Percentiles rank a stretch among this genome's conserved stretches.
phyloP scores from a whole-genome alignment of 2,329 filamentous ascomycete genomes.

The Bipolaris gigantea region DNA sequence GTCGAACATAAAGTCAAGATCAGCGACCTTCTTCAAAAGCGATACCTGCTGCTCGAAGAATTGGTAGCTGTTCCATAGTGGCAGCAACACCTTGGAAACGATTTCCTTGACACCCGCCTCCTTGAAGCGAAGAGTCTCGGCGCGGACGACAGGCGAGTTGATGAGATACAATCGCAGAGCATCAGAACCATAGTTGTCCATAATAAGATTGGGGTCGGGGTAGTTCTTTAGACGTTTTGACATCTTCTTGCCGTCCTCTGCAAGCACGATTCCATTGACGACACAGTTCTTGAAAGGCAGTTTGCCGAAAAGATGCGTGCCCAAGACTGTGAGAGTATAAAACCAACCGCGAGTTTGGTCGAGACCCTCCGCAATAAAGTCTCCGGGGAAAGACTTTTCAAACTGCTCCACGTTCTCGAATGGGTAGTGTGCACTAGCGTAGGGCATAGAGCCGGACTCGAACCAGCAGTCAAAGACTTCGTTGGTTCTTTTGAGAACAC shows the following conservation, averaged over 20 bases:
- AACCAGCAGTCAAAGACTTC: constrained; percentile 98
- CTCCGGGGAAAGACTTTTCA: constrained; percentile 78
- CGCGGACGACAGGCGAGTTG: constrained; percentile 92
- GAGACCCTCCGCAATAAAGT: constrained; percentile 91
- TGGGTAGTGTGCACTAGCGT: constrained; percentile 86
- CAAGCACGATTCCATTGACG: constrained; percentile 92
- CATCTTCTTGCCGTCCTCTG: constrained; percentile 98
- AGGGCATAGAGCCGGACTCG: constrained; percentile 94
- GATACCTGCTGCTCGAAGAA: constrained; percentile 91
- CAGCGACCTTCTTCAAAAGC: constrained; percentile 81
- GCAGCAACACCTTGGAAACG: constrained; percentile 85
- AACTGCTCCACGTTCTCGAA: constrained; percentile 87
- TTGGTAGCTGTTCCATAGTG: constrained; percentile 95
- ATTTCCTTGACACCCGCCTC: constrained; percentile 93
- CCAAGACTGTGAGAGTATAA: constrained; percentile 86
- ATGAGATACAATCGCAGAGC: constrained; percentile 93
- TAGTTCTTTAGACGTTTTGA: constrained; percentile 97
- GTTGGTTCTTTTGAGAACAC: constrained; percentile 74
- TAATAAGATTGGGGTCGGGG: constrained; percentile 80
- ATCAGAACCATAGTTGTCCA: constrained; percentile 87
- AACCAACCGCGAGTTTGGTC: constrained; percentile 98
- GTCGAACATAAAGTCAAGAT: constrained; percentile 77
- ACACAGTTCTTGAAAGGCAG: constrained; percentile 94
- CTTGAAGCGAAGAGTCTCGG: constrained; percentile 88
- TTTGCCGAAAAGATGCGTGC: constrained; percentile 81